Percentiles rank a stretch among this genome's conserved stretches.
phyloP scores from a whole-genome alignment of 2,329 filamentous ascomycete species.

The Leptographium galeiforme region DNA sequence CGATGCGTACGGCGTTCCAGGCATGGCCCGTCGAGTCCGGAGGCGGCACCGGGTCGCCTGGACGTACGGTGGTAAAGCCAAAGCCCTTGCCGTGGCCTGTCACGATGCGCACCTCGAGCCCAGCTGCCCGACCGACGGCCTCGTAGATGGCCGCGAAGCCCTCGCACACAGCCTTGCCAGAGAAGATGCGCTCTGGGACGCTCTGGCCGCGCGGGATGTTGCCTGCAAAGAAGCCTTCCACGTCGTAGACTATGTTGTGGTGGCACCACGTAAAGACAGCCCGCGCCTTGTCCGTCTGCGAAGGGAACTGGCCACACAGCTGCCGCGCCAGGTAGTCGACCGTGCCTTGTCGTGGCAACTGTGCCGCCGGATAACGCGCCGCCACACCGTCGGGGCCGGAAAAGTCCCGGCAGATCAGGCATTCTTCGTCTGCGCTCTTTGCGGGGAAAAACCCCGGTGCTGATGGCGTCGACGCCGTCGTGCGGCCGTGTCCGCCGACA shows the following conservation, averaged over 20 bases:
- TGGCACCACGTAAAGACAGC: conserved; percentile 93
- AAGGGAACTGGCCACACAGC: conserved; percentile 67
- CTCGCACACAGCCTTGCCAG: conserved; percentile 77
- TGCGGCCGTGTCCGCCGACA: not conserved
- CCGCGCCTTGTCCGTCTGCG: conserved; percentile 77
- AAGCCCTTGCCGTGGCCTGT: conserved; percentile 78
- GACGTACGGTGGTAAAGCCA: conserved; percentile 49
- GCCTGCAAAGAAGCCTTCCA: conserved; percentile 61
- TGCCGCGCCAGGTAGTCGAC: conserved; percentile 64
- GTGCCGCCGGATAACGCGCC: conserved; percentile 57
- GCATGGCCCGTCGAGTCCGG: conserved; percentile 57
- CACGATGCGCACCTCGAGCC: conserved; percentile 60
- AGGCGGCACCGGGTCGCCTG: conserved; percentile 53
- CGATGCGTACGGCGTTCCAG: conserved; percentile 86
- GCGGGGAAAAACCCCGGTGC: conserved; percentile 1
- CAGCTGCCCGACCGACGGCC: conserved; percentile 63
- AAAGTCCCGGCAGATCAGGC: conserved; percentile 79
- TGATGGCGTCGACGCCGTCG: not conserved
- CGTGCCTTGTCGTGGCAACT: conserved; percentile 51
- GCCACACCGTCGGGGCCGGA: conserved; percentile 68
- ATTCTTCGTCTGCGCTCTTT: conserved; percentile 26
- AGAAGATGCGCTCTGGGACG: conserved; percentile 58
- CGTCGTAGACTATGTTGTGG: conserved; percentile 83
- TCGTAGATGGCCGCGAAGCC: conserved; percentile 79
- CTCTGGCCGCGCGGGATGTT: conserved; percentile 49